A percentile compares a stretch with the other conserved stretches of the same genome.
Conservation (phyloP, 2,329 filamentous ascomycete genomes). For the Emergomyces orientalis region DNA sequence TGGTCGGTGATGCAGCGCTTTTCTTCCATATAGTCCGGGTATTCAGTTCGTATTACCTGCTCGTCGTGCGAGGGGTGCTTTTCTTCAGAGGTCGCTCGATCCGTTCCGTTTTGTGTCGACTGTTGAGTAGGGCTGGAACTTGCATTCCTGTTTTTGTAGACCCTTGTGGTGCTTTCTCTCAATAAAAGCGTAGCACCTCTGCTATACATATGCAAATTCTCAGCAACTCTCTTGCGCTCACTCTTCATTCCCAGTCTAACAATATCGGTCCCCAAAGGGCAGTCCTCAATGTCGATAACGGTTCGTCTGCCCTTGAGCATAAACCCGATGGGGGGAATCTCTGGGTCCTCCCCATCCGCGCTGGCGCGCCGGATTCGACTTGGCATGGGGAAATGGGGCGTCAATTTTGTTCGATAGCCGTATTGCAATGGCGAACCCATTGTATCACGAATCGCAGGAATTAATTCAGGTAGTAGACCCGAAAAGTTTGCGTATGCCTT, state of each 20-base stretch:
- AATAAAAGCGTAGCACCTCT: slow-evolving; percentile 81
- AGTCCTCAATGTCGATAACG: slow-evolving; percentile 93
- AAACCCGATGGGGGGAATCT: slow-evolving; percentile 76
- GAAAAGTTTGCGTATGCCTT: slow-evolving; percentile 92
- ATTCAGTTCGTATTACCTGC: slow-evolving; percentile 44
- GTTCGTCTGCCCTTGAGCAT: slow-evolving; percentile 71
- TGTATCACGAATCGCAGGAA: slow-evolving; percentile 72
- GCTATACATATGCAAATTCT: slow-evolving; percentile 61
- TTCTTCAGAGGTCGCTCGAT: slow-evolving; percentile 18
- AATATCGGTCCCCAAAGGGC: slow-evolving; percentile 83
- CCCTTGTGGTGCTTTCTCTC: slow-evolving; percentile 70
- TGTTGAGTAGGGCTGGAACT: neutral
- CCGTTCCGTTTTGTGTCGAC: neutral
- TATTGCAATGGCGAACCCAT: slow-evolving; percentile 86
- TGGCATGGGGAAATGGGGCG: slow-evolving; percentile 86
- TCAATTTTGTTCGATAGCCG: slow-evolving; percentile 91
- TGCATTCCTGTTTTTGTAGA: slow-evolving; percentile 18
- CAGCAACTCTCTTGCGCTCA: slow-evolving; percentile 66
- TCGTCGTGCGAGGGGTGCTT: slow-evolving; percentile 30
- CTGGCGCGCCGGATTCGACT: slow-evolving; percentile 34
- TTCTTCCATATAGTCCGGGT: slow-evolving; percentile 57
- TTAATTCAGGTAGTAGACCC: slow-evolving; percentile 60
- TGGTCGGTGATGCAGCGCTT: slow-evolving; percentile 85
- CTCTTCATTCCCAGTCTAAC: slow-evolving; percentile 68
- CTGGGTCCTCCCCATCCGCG: slow-evolving; percentile 22